These are phyloP conservation scores for Flagelloscypha sp. DNA, from an alignment of 768 basidiomycete genomes.

Conservation along the genomic window DNA sequence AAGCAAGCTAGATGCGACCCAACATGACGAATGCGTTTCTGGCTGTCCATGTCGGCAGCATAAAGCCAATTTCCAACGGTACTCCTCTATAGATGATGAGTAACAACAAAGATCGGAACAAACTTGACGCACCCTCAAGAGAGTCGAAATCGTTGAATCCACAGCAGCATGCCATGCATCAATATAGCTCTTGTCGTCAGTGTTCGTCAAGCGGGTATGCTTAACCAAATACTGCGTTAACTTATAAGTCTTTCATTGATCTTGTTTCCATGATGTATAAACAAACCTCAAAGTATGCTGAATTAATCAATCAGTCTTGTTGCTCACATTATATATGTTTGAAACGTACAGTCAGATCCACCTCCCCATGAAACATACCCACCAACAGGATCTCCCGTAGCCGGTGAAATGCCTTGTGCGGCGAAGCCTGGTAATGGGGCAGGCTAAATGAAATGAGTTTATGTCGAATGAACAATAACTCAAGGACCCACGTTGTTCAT, in stretches of 20 bases:
- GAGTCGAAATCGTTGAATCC: slow-evolving; percentile 34
- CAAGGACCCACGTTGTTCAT: no score
- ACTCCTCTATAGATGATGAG: slow-evolving; percentile 25
- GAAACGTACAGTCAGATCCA: slow-evolving; percentile 43
- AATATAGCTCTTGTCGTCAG: slow-evolving; percentile 34
- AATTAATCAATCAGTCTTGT: no score
- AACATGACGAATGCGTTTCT: slow-evolving; percentile 26
- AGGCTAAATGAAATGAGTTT: slow-evolving; percentile 17
- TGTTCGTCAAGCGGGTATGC: slow-evolving; percentile 42
- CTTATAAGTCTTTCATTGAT: no score
- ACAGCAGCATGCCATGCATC: slow-evolving; percentile 42
- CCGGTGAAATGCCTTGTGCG: slow-evolving; percentile 44
- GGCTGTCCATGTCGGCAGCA: slow-evolving; percentile 34
- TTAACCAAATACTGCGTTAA: slow-evolving; percentile 50
- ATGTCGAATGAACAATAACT: no score
- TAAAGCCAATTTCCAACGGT: slow-evolving; percentile 35
- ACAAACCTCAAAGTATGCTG: no score
- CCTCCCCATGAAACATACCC: slow-evolving; percentile 47
- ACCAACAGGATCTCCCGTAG: slow-evolving; percentile 34
- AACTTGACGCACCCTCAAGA: slow-evolving; percentile 24
- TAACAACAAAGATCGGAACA: background rate
- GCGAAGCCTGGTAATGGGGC: slow-evolving; percentile 40
- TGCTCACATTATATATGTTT: no score
- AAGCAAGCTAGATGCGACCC: slow-evolving; percentile 45
- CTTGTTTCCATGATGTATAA: no score